Percentiles rank a stretch among this genome's conserved stretches.
Evolutionary conservation across 331 rosid species (phyloP).

Genomic region (Ulmus americana): DNA sequence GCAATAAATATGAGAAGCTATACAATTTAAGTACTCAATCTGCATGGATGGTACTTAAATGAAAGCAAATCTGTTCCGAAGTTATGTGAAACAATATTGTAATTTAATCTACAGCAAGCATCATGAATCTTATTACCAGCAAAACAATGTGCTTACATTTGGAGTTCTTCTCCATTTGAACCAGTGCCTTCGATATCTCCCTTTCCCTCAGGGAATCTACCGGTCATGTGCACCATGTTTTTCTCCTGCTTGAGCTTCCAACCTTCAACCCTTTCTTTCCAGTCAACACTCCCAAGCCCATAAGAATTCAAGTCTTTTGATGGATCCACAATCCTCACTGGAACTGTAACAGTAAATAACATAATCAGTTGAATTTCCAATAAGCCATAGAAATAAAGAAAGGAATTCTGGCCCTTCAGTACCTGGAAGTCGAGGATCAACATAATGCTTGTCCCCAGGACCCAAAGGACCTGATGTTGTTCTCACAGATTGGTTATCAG

Average conservation of each 20-base stretch:
- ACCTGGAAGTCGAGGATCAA: conserved; percentile 94
- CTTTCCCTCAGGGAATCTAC: conserved; percentile 79
- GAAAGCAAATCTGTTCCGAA: not conserved
- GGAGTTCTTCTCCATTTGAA: conserved; percentile 95
- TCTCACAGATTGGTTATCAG: conserved; percentile 85
- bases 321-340: conserved; percentile 84
- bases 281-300: conserved; percentile 97
- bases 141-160: conserved; percentile 48
- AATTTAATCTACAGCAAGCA: not conserved
- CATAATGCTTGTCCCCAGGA: conserved; percentile 20
- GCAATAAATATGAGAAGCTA: not conserved
- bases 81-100: not conserved
- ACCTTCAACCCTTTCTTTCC: conserved; percentile 99
- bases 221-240: conserved; percentile 61
- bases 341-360: conserved; percentile 48
- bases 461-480: conserved; percentile 91
- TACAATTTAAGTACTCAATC: not conserved
- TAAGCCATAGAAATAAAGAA: conserved; percentile 24
- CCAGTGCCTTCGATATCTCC: conserved; percentile 97
- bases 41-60: not conserved
- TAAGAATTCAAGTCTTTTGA: conserved; percentile 91
- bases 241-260: conserved; percentile 97
- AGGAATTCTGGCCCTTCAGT: conserved; percentile 15
- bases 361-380: conserved; percentile 20
- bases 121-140: not conserved